Base-by-base conservation (phyloP, 192 early-diverging fungal genomes). In the Podila verticillata region DNA sequence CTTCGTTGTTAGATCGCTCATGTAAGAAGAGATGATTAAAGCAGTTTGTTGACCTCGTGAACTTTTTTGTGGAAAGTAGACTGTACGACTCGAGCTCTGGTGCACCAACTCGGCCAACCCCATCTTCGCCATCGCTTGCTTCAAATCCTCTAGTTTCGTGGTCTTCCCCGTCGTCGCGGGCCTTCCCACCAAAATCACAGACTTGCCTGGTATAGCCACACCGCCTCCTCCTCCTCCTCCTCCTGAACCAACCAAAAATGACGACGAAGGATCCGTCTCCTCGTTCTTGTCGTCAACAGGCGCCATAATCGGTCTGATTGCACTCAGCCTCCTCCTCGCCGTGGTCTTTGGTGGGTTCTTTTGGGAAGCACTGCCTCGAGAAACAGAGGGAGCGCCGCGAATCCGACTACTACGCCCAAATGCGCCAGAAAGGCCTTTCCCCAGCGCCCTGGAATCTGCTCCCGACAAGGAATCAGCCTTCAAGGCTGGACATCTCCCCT, bases 81-180 rank as follows among this genome's bases (percentile, higher is more conserved):
- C n/a, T 13, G 73, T 75, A 20, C 54, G 60, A 5, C n/a, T 75
- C 26, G 73, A 75, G 6, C 31, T 75, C 8, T 68, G 65, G 73
- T 75, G 73, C 35, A 63, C 61, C 9, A 24, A n/a, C 24, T 12
- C 51, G 4, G 20, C 22, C 20, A 54, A 26, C 22, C 51, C 51
- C 20, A 54, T 26, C 24, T 3, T 54, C 24, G 20, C 24, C 51
- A 54, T 7, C 0, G 20, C 8, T 0, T 54, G 51, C 51, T 26
- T n/a, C 6, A 54, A 24, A 26, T 54, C 51, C 15, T 44, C 39
- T 15, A 44, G 39, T 44, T 44, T 44, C 39, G 39, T 44, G 3
- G 17, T 44, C 0, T 44, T 44, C 2, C 39, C 39, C 13, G 15
- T 44, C 39, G 39, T 44, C 1, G 39, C 39, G 17, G 39, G 39